Base-by-base conservation (phyloP, 2,329 filamentous ascomycete species). In the Helminthosporium solani region DNA sequence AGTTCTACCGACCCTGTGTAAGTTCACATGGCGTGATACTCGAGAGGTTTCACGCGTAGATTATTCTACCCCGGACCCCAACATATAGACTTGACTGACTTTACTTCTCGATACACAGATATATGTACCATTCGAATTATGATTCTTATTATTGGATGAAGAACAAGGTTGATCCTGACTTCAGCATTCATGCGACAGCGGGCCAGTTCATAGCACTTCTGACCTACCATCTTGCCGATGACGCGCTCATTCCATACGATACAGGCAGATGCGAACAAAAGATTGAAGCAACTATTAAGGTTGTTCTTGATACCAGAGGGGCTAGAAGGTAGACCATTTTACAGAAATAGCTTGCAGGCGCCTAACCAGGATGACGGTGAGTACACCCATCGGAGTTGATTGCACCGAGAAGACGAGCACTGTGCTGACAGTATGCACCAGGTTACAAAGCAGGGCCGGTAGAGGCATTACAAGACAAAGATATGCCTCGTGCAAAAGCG, bases 61-160 rank as follows among this genome's bases (percentile, higher is more conserved):
- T 7, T 27, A 7, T 12, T 7, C 25, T 27, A 27, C 7, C 12
- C 25, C 7, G 7, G 7, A 12, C 25, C 12, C 25, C 25, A 27
- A 27, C 25, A 7, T 27, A n/a, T n/a, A n/a, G n/a, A n/a, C n/a
- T n/a, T n/a, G n/a, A n/a, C n/a, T n/a, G n/a, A n/a, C n/a, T n/a
- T n/a, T n/a, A n/a, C n/a, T n/a, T n/a, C n/a, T n/a, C n/a, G n/a
- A n/a, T n/a, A n/a, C n/a, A n/a, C 12, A 27, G 25, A 7, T 74
- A 73, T 47, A 70, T 71, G 40, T 73, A 73, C 52, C 71, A 73
- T 52, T 67, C 61, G 40, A 54, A 49, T 48, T 75, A 75, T 61
- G 52, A 75, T 49, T 55, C 64, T 34, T 75, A 71, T 41, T 64
- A 70, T 44, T 77, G 75, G 75, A 77, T 78, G 74, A 57, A 54